These are phyloP conservation scores for Phytomonas francai DNA, from an alignment of 208 protist genomes.

Conservation along the genomic window DNA sequence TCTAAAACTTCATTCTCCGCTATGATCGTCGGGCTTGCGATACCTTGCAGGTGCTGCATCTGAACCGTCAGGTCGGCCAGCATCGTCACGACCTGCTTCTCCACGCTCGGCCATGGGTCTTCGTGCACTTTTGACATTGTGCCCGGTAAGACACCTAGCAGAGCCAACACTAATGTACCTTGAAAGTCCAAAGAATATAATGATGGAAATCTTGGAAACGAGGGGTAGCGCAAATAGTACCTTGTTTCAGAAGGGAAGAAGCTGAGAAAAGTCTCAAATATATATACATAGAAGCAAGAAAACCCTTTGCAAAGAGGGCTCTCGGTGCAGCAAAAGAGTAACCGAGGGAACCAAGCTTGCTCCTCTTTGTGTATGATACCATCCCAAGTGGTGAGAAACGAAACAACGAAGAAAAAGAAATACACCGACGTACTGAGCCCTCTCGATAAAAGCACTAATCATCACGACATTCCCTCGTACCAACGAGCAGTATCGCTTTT, in stretches of 20 bases:
- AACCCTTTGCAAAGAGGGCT: not conserved
- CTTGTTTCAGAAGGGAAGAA: not conserved
- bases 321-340: not conserved
- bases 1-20: slow-evolving; percentile 66
- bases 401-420: not conserved
- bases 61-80: slow-evolving; percentile 51
- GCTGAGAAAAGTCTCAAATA: not conserved
- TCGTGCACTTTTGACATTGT: slow-evolving; percentile 21
- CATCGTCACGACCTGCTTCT: slow-evolving; percentile 65
- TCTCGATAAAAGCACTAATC: not conserved
- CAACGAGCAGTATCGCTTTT: not conserved
- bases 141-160: not conserved
- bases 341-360: not conserved
- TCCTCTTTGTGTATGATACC: no score
- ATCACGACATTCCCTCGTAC: not conserved
- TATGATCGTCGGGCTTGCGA: slow-evolving; percentile 42
- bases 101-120: slow-evolving; percentile 79
- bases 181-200: not conserved
- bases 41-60: slow-evolving; percentile 45
- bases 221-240: not conserved
- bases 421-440: not conserved
- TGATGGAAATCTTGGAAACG: not conserved
- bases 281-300: not conserved
- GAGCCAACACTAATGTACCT: slow-evolving; percentile 5
- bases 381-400: no score